Base-by-base conservation (phyloP, 1,284 basidiomycete genomes). In the Leccinum angustisporum region DNA sequence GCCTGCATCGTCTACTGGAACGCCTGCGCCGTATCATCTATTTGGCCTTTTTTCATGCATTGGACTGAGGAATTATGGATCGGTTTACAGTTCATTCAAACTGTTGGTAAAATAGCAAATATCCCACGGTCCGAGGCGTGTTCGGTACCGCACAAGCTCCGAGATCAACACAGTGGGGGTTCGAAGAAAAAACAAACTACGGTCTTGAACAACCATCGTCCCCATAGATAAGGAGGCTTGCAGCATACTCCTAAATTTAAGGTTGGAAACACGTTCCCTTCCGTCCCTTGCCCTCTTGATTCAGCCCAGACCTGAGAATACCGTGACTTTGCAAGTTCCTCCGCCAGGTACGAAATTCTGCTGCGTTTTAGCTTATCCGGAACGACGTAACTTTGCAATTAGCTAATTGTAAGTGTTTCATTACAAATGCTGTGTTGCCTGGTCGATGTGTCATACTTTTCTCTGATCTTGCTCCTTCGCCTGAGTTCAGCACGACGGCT, bases 251-350 rank as follows among this genome's bases (percentile, higher is more conserved):
- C 88, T 83, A 76, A 95, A 94, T 66, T 84, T 68, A 95, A 76
- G 56, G 86, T 85, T 2, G 86, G 86, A 21, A 95, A 78, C 4
- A 93, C 79, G 66, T 92, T 87, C n/a, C 85, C 83, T 83, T 86
- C 72, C 72, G 76, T 62, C 65, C 74, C 25, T 25, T 25, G 25
- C 25, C 25, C 64, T 90, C 91, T 72, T 80, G 82, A 48, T 83
- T 80, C 53, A 84, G 61, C 1, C 87, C 25, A 86, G 80, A 1
- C 83, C 64, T 88, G 87, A 31, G 86, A 72, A 72, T 95, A n/a
- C n/a, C n/a, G n/a, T n/a, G n/a, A 95, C 71, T 88, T 91, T 5
- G 90, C 83, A 54, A 94, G 80, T 73, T 94, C 92, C 68, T 92
- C 87, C 63, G 89, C 87, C 18, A 95, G 79, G 56, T 87, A 85